Conservation (phyloP, 2,329 filamentous ascomycete genomes). For the Ascochyta viciae-villosae region DNA sequence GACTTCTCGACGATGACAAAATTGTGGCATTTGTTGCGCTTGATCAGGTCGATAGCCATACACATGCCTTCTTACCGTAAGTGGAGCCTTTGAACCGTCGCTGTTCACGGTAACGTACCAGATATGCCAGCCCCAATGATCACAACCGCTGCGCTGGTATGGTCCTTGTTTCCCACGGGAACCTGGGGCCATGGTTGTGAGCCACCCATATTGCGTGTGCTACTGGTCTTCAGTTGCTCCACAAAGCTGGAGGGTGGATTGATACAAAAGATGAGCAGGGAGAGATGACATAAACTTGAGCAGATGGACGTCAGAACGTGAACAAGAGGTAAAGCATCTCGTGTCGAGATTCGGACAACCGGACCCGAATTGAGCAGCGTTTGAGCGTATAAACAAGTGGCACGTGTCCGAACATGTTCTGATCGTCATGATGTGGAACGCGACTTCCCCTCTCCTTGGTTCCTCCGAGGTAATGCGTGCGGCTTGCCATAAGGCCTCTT, state of each 20-base stretch:
- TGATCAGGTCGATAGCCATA: slow-evolving; percentile 64
- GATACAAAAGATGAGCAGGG: background rate
- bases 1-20: slow-evolving; percentile 66
- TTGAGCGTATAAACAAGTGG: background rate
- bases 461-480: slow-evolving; percentile 3
- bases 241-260: background rate
- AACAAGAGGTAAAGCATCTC: background rate
- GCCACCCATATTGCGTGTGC: slow-evolving; percentile 43
- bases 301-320: background rate
- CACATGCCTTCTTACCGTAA: slow-evolving; percentile 54
- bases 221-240: no score
- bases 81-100: background rate
- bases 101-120: slow-evolving; percentile 38
- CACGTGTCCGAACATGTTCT: background rate
- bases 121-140: slow-evolving; percentile 65
- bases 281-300: background rate
- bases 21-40: slow-evolving; percentile 59
- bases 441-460: background rate
- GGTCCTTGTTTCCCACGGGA: slow-evolving; percentile 58
- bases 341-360: background rate
- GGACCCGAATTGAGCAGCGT: background rate
- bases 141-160: slow-evolving; percentile 61
- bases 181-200: slow-evolving; percentile 55
- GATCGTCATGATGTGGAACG: background rate
- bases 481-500: background rate